phyloP scores from a whole-genome alignment of 768 basidiomycete species.

The Xerocomellus chrysenteron region DNA sequence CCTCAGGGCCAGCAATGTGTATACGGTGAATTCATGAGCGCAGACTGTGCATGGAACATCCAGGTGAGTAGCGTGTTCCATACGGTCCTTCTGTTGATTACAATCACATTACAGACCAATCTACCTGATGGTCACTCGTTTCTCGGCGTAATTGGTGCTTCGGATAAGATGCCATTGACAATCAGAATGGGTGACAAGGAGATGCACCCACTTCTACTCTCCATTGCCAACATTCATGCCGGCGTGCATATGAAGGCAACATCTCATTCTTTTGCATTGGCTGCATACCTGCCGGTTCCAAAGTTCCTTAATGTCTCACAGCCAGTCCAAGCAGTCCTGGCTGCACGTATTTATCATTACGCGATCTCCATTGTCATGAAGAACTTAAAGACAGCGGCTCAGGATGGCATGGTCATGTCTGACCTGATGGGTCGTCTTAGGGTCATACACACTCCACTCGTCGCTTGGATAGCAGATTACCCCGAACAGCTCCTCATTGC shows the following conservation, averaged over 20 bases:
- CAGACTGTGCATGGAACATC: neutral
- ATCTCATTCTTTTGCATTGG: conserved; percentile 28
- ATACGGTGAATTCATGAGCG: conserved; percentile 1
- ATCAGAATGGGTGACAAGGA: conserved; percentile 1
- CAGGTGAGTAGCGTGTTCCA: neutral
- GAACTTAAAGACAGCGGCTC: too few species aligned
- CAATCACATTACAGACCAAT: neutral
- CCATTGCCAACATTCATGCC: conserved; percentile 33
- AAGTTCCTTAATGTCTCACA: conserved; percentile 22
- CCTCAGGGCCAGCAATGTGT: neutral
- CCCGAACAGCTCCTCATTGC: too few species aligned
- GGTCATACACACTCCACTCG: too few species aligned
- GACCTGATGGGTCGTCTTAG: too few species aligned
- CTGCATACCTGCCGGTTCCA: conserved; percentile 33
- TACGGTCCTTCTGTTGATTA: too few species aligned
- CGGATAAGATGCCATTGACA: neutral
- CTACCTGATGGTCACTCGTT: neutral
- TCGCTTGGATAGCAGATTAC: too few species aligned
- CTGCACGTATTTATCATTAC: too few species aligned
- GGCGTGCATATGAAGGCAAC: conserved; percentile 33
- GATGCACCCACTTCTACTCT: conserved; percentile 34
- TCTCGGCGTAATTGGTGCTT: neutral
- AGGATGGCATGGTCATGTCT: too few species aligned
- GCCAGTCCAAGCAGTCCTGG: too few species aligned
- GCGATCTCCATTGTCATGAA: too few species aligned